Evolutionary conservation across 2,329 filamentous ascomycete species (phyloP).

Genomic region (Beauveria scarabaeidicola): DNA sequence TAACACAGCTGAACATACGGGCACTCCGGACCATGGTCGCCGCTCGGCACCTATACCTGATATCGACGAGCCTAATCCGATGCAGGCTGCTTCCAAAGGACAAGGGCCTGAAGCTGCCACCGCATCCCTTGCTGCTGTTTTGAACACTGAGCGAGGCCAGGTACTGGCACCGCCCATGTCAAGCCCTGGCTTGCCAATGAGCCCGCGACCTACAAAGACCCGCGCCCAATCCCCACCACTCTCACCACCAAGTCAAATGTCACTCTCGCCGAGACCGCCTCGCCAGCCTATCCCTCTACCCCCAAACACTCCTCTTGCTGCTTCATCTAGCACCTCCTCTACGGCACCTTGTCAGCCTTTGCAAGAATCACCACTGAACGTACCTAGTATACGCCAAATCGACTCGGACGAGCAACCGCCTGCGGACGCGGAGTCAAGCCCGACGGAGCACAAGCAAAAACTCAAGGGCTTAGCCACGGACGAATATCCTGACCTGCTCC

Average conservation of each 20-base stretch:
- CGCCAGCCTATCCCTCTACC: slow-evolving; percentile 66
- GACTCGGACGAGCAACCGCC: slow-evolving; percentile 28
- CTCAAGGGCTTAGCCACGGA: slow-evolving; percentile 75
- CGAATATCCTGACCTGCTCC: slow-evolving; percentile 74
- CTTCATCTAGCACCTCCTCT: slow-evolving; percentile 34
- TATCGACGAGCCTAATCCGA: neutral
- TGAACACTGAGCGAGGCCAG: slow-evolving; percentile 31
- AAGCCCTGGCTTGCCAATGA: slow-evolving; percentile 52
- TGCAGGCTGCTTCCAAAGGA: neutral
- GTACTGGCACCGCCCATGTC: slow-evolving; percentile 36
- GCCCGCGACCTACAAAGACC: slow-evolving; percentile 48
- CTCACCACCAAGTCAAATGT: slow-evolving; percentile 45
- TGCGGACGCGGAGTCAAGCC: slow-evolving; percentile 25
- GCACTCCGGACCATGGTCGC: neutral
- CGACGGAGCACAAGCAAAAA: slow-evolving; percentile 43
- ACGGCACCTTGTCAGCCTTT: slow-evolving; percentile 6
- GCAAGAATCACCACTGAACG: slow-evolving; percentile 5
- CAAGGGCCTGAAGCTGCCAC: slow-evolving; percentile 30
- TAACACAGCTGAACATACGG: neutral
- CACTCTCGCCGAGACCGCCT: slow-evolving; percentile 44
- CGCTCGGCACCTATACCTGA: neutral
- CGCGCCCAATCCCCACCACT: slow-evolving; percentile 56
- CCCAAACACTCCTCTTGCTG: slow-evolving; percentile 54
- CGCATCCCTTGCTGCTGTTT: slow-evolving; percentile 44
- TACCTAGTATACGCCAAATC: slow-evolving; percentile 10